Percentiles rank a stretch among this genome's conserved stretches.
Conservation (phyloP, 805 yeast species). For the Zygoascus flipseniorum region DNA sequence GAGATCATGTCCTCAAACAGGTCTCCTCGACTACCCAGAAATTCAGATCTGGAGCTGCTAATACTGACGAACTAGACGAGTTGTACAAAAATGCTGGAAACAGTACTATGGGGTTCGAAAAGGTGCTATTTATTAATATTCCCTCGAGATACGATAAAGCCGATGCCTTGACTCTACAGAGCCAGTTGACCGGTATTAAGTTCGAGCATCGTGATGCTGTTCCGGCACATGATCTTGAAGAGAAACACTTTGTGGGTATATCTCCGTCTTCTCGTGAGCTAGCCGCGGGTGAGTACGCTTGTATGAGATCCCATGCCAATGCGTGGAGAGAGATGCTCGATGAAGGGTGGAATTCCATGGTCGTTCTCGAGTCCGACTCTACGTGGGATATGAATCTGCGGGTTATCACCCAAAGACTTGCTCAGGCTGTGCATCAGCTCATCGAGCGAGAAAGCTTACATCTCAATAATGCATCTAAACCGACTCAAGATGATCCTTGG, state of each 20-base stretch:
- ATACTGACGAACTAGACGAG: background rate
- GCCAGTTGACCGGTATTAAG: constrained; percentile 6
- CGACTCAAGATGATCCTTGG: constrained; percentile 7
- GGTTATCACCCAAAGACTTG: constrained; percentile 1
- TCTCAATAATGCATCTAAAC: background rate
- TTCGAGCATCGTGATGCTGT: background rate
- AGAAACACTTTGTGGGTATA: constrained; percentile 1
- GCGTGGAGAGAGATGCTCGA: constrained; percentile 9
- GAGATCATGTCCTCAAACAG: background rate
- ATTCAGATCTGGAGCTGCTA: background rate
- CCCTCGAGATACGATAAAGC: constrained; percentile 6
- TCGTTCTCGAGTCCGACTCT: constrained; percentile 12
- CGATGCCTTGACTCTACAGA: constrained; percentile 13
- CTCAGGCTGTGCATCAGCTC: constrained; percentile 1
- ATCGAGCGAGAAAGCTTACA: background rate
- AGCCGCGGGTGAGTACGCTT: constrained; percentile 2
- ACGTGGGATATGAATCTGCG: constrained; percentile 14
- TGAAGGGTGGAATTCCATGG: constrained; percentile 6
- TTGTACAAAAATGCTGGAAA: constrained; percentile 1
- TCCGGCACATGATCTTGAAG: background rate
- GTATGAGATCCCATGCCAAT: constrained; percentile 11
- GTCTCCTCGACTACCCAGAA: background rate
- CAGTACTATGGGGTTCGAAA: constrained; percentile 12
- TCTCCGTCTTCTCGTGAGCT: background rate
- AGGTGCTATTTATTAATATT: constrained; percentile 10